A percentile compares a stretch with the other conserved stretches of the same genome.
These are phyloP conservation scores for Pseudopyrenochaeta lycopersici DNA, from an alignment of 2,329 filamentous ascomycete species.

Conservation along the genomic window DNA sequence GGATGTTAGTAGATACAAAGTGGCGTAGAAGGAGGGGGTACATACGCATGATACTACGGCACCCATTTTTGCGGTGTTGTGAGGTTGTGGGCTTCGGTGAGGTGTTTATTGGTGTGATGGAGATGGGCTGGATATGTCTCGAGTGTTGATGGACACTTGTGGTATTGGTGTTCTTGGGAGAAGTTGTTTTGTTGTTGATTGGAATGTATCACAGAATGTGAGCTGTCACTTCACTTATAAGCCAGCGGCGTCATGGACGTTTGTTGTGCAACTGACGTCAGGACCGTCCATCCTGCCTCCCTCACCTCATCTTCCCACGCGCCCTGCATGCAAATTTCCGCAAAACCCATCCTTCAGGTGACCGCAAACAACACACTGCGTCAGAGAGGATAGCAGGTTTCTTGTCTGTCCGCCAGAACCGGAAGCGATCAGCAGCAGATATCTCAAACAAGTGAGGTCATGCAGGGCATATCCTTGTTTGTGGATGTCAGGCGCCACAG, in stretches of 20 bases:
- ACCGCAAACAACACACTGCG: not conserved
- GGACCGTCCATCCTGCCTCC: not conserved
- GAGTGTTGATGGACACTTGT: not conserved
- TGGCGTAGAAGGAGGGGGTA: conserved; percentile 28
- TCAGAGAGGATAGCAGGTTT: too few relatives aligned
- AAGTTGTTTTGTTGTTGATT: not conserved
- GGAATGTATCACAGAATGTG: not conserved
- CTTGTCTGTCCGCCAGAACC: not conserved
- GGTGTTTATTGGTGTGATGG: not conserved
- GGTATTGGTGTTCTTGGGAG: not conserved
- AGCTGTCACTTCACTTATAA: not conserved
- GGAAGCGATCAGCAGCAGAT: conserved; percentile 21
- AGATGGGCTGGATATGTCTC: not conserved
- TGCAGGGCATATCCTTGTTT: conserved; percentile 9
- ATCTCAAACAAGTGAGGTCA: conserved; percentile 19
- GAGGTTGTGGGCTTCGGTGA: conserved; percentile 4
- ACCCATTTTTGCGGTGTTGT: conserved; percentile 69
- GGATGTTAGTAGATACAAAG: conserved; percentile 24
- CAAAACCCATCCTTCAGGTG: not conserved
- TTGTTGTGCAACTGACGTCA: not conserved
- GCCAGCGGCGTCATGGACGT: not conserved
- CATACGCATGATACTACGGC: conserved; percentile 85
- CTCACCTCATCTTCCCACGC: conserved; percentile 1
- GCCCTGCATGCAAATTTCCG: conserved; percentile 1
- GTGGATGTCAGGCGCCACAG: conserved; percentile 24